Evolutionary conservation across 345 rosid genomes (phyloP).

Genomic region (Toxicodendron radicans): DNA sequence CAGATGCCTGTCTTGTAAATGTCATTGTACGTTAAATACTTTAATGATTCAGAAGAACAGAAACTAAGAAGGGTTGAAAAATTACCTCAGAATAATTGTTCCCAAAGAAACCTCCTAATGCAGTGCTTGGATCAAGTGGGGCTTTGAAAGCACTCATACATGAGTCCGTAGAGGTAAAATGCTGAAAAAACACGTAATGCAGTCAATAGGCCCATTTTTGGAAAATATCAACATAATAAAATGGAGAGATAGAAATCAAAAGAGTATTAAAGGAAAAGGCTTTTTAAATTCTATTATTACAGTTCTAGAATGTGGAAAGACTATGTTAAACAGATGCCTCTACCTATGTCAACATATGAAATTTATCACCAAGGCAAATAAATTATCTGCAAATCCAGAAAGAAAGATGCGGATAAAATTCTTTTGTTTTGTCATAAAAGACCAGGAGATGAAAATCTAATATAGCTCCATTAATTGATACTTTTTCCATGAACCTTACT

Average conservation of each 20-base stretch:
- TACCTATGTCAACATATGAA: not conserved
- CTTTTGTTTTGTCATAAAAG: not conserved
- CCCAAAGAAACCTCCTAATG: slow-evolving; percentile 90
- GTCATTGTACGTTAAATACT: slow-evolving; percentile 23
- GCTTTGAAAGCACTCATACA: slow-evolving; percentile 97
- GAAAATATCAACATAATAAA: not conserved
- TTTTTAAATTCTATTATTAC: not conserved
- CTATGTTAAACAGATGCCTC: not conserved
- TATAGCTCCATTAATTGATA: slow-evolving; percentile 1
- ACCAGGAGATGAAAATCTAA: slow-evolving; percentile 3
- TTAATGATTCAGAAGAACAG: slow-evolving; percentile 5
- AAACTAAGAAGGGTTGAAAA: slow-evolving; percentile 20
- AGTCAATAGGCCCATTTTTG: slow-evolving; percentile 17
- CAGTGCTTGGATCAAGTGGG: slow-evolving; percentile 94
- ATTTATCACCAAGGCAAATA: not conserved
- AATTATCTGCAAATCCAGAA: not conserved
- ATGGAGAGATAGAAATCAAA: not conserved
- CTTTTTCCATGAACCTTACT: not conserved
- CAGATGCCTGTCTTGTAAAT: slow-evolving; percentile 77
- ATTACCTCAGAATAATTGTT: slow-evolving; percentile 83
- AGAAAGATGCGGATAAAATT: not conserved
- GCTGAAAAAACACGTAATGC: slow-evolving; percentile 48
- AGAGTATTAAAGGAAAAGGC: not conserved
- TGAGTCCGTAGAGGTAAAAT: slow-evolving; percentile 79
- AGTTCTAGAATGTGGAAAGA: not conserved